A percentile compares a stretch with the other conserved stretches of the same genome.
Conservation (phyloP, 805 yeast genomes). For the Sporopachydermia lactativora region DNA sequence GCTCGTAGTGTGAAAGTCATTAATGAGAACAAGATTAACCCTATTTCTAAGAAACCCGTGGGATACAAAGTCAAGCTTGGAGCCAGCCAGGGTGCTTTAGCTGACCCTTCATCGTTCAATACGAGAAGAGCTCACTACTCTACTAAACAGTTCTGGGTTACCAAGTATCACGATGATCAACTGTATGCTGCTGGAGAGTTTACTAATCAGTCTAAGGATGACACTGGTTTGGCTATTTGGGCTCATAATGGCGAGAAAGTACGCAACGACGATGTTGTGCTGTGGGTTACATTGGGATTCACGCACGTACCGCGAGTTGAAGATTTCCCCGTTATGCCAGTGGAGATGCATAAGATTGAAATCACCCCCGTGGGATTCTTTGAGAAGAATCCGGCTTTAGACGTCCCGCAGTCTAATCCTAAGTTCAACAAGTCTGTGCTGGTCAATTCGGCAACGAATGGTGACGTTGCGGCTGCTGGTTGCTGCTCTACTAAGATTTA, state of each 20-base stretch:
- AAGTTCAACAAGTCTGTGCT: slow-evolving; percentile 47
- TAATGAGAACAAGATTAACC: slow-evolving; percentile 60
- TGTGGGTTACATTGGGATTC: slow-evolving; percentile 73
- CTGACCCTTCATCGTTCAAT: slow-evolving; percentile 49
- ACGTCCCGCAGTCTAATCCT: slow-evolving; percentile 59
- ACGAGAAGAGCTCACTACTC: slow-evolving; percentile 62
- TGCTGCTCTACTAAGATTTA: slow-evolving; percentile 2
- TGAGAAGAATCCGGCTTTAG: slow-evolving; percentile 64
- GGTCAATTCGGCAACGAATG: slow-evolving; percentile 14
- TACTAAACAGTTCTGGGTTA: slow-evolving; percentile 71
- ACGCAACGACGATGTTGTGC: slow-evolving; percentile 62
- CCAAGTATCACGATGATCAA: slow-evolving; percentile 61
- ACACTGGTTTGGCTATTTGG: slow-evolving; percentile 61
- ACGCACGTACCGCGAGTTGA: slow-evolving; percentile 75
- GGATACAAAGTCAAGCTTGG: slow-evolving; percentile 69
- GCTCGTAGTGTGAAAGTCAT: slow-evolving; percentile 65
- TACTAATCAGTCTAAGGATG: slow-evolving; percentile 63
- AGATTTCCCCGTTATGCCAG: slow-evolving; percentile 87
- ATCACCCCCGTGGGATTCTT: slow-evolving; percentile 65
- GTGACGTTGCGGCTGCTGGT: background rate
- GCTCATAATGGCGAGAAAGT: slow-evolving; percentile 53
- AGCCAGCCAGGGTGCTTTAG: slow-evolving; percentile 65
- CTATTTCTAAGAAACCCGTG: slow-evolving; percentile 57
- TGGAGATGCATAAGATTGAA: slow-evolving; percentile 56
- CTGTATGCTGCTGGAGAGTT: slow-evolving; percentile 75